Percentiles rank a stretch among this genome's conserved stretches.
phyloP scores from a whole-genome alignment of 2,329 filamentous ascomycete genomes.

The Bipolaris victoriae region DNA sequence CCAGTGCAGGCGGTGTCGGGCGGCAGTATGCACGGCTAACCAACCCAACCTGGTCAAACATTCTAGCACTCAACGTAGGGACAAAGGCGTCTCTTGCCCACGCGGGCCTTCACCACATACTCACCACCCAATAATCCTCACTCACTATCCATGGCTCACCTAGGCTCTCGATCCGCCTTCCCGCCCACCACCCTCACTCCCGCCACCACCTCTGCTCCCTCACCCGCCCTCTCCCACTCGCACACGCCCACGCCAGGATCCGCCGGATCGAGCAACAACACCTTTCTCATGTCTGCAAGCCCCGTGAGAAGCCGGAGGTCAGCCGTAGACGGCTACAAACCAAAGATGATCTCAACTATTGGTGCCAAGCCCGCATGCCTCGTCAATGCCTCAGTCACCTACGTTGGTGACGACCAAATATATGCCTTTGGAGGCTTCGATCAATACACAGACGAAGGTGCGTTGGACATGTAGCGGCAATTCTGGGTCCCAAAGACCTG shows the following conservation, averaged over 20 bases:
- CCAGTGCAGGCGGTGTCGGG: constrained; percentile 14
- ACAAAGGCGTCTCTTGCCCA: constrained; percentile 30
- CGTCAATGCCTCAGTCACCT: constrained; percentile 98
- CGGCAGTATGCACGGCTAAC: constrained; percentile 18
- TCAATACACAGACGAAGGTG: constrained; percentile 93
- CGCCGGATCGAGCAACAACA: constrained; percentile 70
- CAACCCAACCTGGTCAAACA: constrained; percentile 31
- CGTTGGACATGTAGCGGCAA: neutral
- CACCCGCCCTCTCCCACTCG: constrained; percentile 39
- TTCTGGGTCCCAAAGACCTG: neutral
- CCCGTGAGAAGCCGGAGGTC: constrained; percentile 62
- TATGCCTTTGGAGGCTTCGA: constrained; percentile 99
- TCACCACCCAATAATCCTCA: constrained; percentile 14
- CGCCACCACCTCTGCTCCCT: constrained; percentile 44
- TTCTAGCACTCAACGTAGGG: constrained; percentile 20
- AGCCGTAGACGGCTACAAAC: constrained; percentile 77
- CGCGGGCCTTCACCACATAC: constrained; percentile 25
- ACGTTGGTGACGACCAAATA: constrained; percentile 95
- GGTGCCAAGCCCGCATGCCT: constrained; percentile 82
- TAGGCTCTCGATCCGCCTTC: constrained; percentile 28
- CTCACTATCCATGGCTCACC: constrained; percentile 40
- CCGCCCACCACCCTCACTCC: constrained; percentile 29
- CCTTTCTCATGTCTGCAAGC: constrained; percentile 85
- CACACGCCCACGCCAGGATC: constrained; percentile 51
- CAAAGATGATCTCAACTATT: constrained; percentile 71